These are phyloP conservation scores for Pseudogymnoascus sp. DNA, from an alignment of 2,329 filamentous ascomycete genomes.

Conservation along the genomic window DNA sequence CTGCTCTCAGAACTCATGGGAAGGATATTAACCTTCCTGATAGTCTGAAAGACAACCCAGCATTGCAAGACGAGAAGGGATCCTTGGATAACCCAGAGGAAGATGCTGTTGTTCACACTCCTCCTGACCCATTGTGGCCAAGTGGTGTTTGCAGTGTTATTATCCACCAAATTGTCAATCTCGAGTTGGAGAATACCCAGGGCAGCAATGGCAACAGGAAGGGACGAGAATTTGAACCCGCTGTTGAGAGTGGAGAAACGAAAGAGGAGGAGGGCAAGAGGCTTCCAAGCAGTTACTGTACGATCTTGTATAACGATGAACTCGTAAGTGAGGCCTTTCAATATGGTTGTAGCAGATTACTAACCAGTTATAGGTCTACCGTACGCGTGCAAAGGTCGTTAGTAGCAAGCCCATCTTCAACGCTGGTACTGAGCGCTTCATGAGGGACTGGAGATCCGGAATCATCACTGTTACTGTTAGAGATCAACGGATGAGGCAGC, in stretches of 20 bases:
- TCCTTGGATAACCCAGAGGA: slow-evolving; percentile 65
- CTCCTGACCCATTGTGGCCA: slow-evolving; percentile 93
- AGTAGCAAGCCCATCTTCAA: slow-evolving; percentile 97
- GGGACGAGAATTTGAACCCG: slow-evolving; percentile 82
- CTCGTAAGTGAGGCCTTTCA: slow-evolving; percentile 41
- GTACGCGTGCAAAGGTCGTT: slow-evolving; percentile 89
- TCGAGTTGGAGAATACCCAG: slow-evolving; percentile 87
- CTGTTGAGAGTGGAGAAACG: slow-evolving; percentile 74
- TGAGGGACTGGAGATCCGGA: slow-evolving; percentile 85
- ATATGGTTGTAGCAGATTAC: slow-evolving; percentile 10
- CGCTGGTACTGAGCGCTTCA: slow-evolving; percentile 85
- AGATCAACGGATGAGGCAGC: slow-evolving; percentile 81
- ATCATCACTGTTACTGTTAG: slow-evolving; percentile 85
- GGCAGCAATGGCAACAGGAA: slow-evolving; percentile 76
- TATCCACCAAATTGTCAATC: slow-evolving; percentile 89
- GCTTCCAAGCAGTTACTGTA: slow-evolving; percentile 89
- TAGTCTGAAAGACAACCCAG: slow-evolving; percentile 64
- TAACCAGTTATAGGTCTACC: slow-evolving; percentile 55
- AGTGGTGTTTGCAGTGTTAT: slow-evolving; percentile 81
- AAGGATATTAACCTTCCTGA: slow-evolving; percentile 72
- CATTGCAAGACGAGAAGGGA: slow-evolving; percentile 85
- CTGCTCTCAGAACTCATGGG: slow-evolving; percentile 78
- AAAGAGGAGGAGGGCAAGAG: slow-evolving; percentile 76
- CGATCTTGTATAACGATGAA: slow-evolving; percentile 82
- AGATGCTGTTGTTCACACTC: slow-evolving; percentile 81